Base-by-base conservation (phyloP, 2,329 filamentous ascomycete species). In the Paecilomyces dactylethromorphus region DNA sequence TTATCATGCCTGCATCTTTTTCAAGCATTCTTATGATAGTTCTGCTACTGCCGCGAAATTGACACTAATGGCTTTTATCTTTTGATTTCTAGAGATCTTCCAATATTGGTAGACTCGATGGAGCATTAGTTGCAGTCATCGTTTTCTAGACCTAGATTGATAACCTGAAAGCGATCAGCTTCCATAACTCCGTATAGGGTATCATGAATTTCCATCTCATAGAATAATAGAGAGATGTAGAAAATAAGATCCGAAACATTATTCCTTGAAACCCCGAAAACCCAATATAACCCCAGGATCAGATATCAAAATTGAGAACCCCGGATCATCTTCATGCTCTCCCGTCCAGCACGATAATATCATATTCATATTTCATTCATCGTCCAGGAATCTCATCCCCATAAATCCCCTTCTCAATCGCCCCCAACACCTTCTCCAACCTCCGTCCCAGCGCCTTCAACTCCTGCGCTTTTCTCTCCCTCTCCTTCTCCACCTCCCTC, bases 391-490 rank as follows among this genome's bases (percentile, higher is more conserved):
- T 59, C 49, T 62, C 35, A 56, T 66, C 61, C n/a, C 70, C 68
- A 66, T 73, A 71, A 56, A 71, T 64, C 10, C 74, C 74, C 55
- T 67, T 68, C 56, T 74, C 71, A 53, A 78, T 71, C 56, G 71
- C 73, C 55, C 69, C 73, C 56, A 79, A 67, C 45, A 81, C 73
- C 50, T 64, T 68, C 61, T 81, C 79, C 60, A 81, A 63, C 59
- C 68, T 69, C 56, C 66, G 71, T 58, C 76, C 69, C 62, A 78
- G 65, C 55, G 62, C 67, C 65, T 68, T 74, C 69, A 80, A 70
- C 64, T 81, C 78, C 35, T 63, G 66, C 45, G 75, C 70, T 64
- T 76, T 79, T 58, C 62, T 63, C 61, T 68, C 72, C 57, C 78
- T 69, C 68, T 76, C 74, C 64, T 68, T 70, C 68, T 81, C 77